phyloP scores from a whole-genome alignment of 2,329 filamentous ascomycete genomes.

The Fragosphaeria purpurea region DNA sequence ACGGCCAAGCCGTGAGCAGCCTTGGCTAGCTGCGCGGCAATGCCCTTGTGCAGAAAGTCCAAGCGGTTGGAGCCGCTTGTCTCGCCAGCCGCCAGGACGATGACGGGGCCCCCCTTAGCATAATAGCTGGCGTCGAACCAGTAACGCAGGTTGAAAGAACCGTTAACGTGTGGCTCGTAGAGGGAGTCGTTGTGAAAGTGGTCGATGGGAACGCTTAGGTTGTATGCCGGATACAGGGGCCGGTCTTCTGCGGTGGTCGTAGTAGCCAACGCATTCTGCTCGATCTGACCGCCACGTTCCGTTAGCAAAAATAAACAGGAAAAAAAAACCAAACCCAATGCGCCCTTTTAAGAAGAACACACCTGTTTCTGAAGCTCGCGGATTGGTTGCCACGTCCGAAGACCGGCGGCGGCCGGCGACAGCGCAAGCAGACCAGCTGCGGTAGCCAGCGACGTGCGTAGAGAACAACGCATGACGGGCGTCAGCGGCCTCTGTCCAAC shows the following conservation, averaged over 20 bases:
- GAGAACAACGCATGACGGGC: too few species aligned
- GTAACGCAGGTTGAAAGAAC: slow-evolving; percentile 61
- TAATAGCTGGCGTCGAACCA: slow-evolving; percentile 76
- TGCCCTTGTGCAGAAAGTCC: slow-evolving; percentile 66
- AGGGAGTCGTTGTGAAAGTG: slow-evolving; percentile 72
- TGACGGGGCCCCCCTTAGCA: slow-evolving; percentile 66
- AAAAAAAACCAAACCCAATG: neutral
- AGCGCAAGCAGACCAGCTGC: neutral
- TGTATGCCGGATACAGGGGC: slow-evolving; percentile 27
- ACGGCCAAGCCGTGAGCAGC: slow-evolving; percentile 68
- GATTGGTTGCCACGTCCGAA: slow-evolving; percentile 10
- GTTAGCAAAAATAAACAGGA: neutral
- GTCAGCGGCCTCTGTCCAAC: too few species aligned
- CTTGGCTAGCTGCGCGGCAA: slow-evolving; percentile 58
- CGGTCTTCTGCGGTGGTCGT: neutral
- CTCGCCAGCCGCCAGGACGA: slow-evolving; percentile 67
- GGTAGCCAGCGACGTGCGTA: neutral
- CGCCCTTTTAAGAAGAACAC: neutral
- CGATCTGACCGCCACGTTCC: neutral
- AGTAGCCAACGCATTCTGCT: too few species aligned
- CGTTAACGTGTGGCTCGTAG: slow-evolving; percentile 68
- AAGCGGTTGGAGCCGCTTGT: slow-evolving; percentile 53
- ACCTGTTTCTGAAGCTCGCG: slow-evolving; percentile 7
- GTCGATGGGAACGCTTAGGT: slow-evolving; percentile 50
- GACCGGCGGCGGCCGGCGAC: neutral